Evolutionary conservation across 2,329 filamentous ascomycete genomes (phyloP).

Genomic region (Dothiorella sarmentorum): DNA sequence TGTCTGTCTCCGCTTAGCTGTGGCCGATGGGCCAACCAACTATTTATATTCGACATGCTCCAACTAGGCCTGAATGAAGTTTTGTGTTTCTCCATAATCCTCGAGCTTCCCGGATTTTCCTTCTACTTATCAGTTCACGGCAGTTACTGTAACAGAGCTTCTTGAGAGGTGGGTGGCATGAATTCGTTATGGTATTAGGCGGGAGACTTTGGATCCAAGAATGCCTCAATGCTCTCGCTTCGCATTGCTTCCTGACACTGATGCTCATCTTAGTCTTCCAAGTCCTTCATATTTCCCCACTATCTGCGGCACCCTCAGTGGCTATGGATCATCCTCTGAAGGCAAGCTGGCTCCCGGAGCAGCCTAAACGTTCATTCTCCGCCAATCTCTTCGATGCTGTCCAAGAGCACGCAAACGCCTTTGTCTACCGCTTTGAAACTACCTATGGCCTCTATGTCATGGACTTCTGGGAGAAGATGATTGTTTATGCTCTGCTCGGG

Average conservation of each 20-base stretch:
- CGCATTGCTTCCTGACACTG: background rate
- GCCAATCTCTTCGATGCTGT: background rate
- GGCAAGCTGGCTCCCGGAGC: background rate
- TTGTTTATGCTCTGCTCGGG: conserved; percentile 14
- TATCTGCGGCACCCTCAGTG: no score
- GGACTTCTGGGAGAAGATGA: conserved; percentile 16
- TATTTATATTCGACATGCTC: background rate
- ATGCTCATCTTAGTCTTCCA: background rate
- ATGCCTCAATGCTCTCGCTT: background rate
- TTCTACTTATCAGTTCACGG: background rate
- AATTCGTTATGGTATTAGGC: no score
- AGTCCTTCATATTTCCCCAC: background rate
- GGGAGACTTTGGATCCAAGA: no score
- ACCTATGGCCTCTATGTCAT: conserved; percentile 26
- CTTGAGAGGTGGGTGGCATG: background rate
- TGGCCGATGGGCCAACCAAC: background rate
- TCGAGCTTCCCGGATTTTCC: background rate
- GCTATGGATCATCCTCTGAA: conserved; percentile 7
- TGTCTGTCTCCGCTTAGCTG: background rate
- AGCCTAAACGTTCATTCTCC: background rate
- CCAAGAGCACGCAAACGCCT: conserved; percentile 27
- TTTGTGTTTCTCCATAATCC: background rate
- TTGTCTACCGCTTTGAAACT: conserved; percentile 39
- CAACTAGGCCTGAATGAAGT: background rate
- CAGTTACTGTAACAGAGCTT: background rate